phyloP scores from a whole-genome alignment of 2,329 filamentous ascomycete genomes.

The Aspergillus brasiliensis region DNA sequence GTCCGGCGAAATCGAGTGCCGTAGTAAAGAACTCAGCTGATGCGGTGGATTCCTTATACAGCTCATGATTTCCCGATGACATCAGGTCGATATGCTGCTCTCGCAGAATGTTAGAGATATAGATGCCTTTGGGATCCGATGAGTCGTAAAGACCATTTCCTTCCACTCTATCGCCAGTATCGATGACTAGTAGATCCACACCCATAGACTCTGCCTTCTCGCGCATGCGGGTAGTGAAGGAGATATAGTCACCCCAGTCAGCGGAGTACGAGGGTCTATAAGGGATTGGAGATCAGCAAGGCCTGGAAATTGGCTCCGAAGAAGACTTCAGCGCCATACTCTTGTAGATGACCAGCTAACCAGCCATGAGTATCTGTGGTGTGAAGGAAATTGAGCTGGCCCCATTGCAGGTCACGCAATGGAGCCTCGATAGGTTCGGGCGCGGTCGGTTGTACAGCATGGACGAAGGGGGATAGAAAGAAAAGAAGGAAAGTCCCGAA shows the following conservation, averaged over 20 bases:
- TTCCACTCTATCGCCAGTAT: constrained; percentile 91
- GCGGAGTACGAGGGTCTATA: constrained; percentile 82
- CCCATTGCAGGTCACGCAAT: constrained; percentile 83
- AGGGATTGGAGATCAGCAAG: constrained; percentile 21
- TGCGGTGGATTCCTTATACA: constrained; percentile 80
- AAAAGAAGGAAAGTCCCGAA: constrained; percentile 19
- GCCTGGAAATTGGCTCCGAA: not conserved
- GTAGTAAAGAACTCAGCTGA: constrained; percentile 76
- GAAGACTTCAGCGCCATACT: constrained; percentile 55
- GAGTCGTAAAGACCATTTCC: constrained; percentile 94
- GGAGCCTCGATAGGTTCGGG: constrained; percentile 76
- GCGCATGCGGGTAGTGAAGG: constrained; percentile 82
- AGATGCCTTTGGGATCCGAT: constrained; percentile 82
- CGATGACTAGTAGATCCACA: constrained; percentile 85
- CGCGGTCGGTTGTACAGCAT: constrained; percentile 74
- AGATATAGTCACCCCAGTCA: constrained; percentile 98
- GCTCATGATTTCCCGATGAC: constrained; percentile 89
- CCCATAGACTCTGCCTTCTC: constrained; percentile 75
- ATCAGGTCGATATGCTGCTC: constrained; percentile 82
- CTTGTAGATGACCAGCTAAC: constrained; percentile 89
- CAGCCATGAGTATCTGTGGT: constrained; percentile 97
- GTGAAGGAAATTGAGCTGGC: constrained; percentile 95
- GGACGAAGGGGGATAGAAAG: constrained; percentile 28
- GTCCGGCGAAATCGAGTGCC: constrained; percentile 77
- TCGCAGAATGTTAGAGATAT: constrained; percentile 83